Base-by-base conservation (phyloP, 306 rosid genomes). In the Trifolium pratense region DNA sequence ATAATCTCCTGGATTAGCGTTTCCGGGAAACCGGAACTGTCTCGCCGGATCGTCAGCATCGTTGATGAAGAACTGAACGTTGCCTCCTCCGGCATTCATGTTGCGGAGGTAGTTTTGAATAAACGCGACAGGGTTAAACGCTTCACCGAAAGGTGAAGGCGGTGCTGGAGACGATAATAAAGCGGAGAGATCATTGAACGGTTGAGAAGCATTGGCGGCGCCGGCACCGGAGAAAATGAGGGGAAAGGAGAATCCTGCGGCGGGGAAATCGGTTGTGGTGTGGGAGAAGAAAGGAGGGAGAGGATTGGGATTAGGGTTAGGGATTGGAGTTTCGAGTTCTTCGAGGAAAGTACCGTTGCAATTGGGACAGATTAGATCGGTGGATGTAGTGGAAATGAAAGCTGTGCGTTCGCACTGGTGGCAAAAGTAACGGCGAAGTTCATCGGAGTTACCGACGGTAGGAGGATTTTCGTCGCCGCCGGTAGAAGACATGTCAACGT, bases 1-100 rank as follows among this genome's bases (percentile, higher is more conserved):
- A 85, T 92, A 92, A 71, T 92, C 98, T 2, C 98, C 98, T 0
- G 84, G 86, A 68, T 87, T 92, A 59, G 78, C 74, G 74, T 92
- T 92, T 1, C 85, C 29, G 0, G 90, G 82, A 5, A 84, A 68
- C 12, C 90, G 91, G 20, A 86, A 73, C 3, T 67, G 20, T 3
- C 86, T 85, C 7, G 46, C 3, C 0, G 87, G 80, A 39, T 90
- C 98, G 8, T 89, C 95, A 40, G 78, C 74, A 66, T 73, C 64
- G 42, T 83, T 73, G 60, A 92, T 86, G 55, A 92, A 90, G 40
- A 92, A 83, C 77, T 92, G 97, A 23, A 92, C 89, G 71, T 90
- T 89, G 42, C 88, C 91, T 18, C 89, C 96, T 13, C 86, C 79
- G 0, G 84, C 82, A 23, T 87, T 82, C 5, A 90, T 82, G 75